Evolutionary conservation across 192 early-diverging fungal species (phyloP), one percentile per base, ranked within the genome.

Genomic region (Ambispora gerdemannii): DNA sequence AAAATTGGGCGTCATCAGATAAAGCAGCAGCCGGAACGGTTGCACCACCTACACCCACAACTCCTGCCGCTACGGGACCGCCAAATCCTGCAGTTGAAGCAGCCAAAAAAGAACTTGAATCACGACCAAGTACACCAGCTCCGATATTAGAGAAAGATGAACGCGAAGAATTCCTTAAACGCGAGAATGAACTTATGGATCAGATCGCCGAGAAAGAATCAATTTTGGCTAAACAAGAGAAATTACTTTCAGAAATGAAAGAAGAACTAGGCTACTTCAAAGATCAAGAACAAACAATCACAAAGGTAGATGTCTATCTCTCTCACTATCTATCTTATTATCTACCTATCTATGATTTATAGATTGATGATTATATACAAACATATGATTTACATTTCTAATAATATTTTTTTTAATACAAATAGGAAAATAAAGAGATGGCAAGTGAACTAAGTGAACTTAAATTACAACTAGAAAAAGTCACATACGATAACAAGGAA

Each of bases 151-250:
- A 86, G 59, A 86, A 93, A 50, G 97, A 97, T 76, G 95, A 98
- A 76, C 83, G 93, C 30, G 95, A 98, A 51, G 96, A 95, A 61
- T 98, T 98, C 74, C 74, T 98, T 77, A 84, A 86, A 50, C 86
- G 98, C 32, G 98, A 99, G 77, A 96, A 95, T 77, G 98, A 99
- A 75, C 84, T 98, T 66, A 89, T 86, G 63, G 95, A 99, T 72
- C 88, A 92, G 69, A 78, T 99, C 52, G 87, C 95, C 4, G 93
- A 98, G 58, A 95, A 94, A 73, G 95, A 98, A 70, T 77, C 87
- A 20, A 92, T 93, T 63, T 77, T 98, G 67, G 81, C 88, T 52
- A 74, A 81, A 24, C 70, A 83, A 28, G 75, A 87, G 60, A 87
- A 87, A 70, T 61, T 82, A 20, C 70, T 88, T 43, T 81, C 84